phyloP scores from a whole-genome alignment of 768 basidiomycete genomes.

The Tephrocybe rancida region DNA sequence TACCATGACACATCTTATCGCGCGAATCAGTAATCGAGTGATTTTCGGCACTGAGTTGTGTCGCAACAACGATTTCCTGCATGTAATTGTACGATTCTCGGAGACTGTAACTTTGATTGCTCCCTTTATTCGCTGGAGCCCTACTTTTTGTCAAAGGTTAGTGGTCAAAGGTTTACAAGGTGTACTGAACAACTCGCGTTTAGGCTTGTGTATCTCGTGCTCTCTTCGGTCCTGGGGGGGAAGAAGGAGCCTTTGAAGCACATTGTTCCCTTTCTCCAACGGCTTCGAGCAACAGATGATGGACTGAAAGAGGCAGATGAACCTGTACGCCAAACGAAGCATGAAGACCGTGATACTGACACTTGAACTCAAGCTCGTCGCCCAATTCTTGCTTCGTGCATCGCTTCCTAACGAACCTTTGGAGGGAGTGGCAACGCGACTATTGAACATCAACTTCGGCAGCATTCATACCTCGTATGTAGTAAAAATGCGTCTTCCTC shows the following conservation, averaged over 20 bases:
- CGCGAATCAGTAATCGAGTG: constrained; percentile 38
- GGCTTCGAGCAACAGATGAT: constrained; percentile 26
- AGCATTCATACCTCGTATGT: constrained; percentile 41
- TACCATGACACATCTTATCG: constrained; percentile 39
- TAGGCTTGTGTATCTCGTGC: constrained; percentile 32
- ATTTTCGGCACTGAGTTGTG: constrained; percentile 37
- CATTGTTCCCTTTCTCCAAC: constrained; percentile 31
- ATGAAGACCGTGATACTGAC: background rate
- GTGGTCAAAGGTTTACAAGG: background rate
- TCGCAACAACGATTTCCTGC: constrained; percentile 35
- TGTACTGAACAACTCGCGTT: background rate
- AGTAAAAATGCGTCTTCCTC: background rate
- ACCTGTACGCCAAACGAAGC: constrained; percentile 20
- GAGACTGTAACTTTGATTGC: constrained; percentile 36
- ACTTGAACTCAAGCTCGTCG: constrained; percentile 16
- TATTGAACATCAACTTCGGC: constrained; percentile 42
- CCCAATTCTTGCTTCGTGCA: constrained; percentile 30
- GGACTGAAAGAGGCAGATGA: constrained; percentile 22
- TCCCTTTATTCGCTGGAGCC: constrained; percentile 35
- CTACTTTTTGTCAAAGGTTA: constrained; percentile 31
- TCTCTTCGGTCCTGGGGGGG: constrained; percentile 35
- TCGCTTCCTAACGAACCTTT: constrained; percentile 32
- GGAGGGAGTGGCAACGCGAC: constrained; percentile 33
- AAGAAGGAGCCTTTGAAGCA: constrained; percentile 31
- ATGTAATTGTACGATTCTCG: constrained; percentile 35